Evolutionary conservation across 306 rosid genomes (phyloP), one percentile per base, ranked within the genome.

Genomic region (Cucurbita moschata): DNA sequence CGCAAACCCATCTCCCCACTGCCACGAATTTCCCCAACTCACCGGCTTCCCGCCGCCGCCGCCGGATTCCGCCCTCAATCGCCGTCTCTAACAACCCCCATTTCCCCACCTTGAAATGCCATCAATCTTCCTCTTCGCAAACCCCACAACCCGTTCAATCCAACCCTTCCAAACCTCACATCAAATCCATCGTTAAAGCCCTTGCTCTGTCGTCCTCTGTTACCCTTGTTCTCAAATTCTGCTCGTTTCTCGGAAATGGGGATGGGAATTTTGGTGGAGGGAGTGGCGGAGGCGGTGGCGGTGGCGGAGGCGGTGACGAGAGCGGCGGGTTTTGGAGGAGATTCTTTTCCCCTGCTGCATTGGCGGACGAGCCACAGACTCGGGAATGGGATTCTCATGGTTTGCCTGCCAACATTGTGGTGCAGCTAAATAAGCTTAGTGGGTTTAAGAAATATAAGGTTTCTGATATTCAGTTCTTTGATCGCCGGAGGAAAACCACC

Each of bases 321-420:
- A 56, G 79, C 7, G 85, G 86, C 40, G 91, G 88, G 39, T 87
- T 93, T 51, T 93, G 88, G 89, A 81, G 83, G 1, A 66, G 76
- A 7, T 35, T 94, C 19, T 83, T 88, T 0, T 26, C 83, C 0
- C 79, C 88, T 1, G 64, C 69, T 1, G 99, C 97, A n/a, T 30
- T 78, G 10, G 97, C 99, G 0, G 97, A 90, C 5, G 99, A 94
- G 79, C 38, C 83, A 0, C 89, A 78, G 58, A 72, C 83, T 37
- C 86, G 81, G 38, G 95, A 88, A 19, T 94, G 96, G 96, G 99
- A 94, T 76, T 81, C 91, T 6, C 99, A 94, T 47, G 97, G 97
- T 1, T 42, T 94, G 5, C 99, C 97, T 2, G 99, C 90, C 5
- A 89, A 91, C 83, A 91, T 91, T 52, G 87, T 82, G 3, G 87